phyloP scores from a whole-genome alignment of 345 rosid genomes.

The sweet orange (Citrus sinensis) region DVS_A1.0 CM039167.1:27711001-27711500 shows the following conservation, averaged over 20 bases:
- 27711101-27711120: constrained; percentile 43
- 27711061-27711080: constrained; percentile 28
- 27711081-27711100: constrained; percentile 45
- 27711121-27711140: constrained; percentile 36
- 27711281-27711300: too few relatives aligned
- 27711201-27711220: constrained; percentile 31
- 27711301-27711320: too few relatives aligned
- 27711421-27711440: too few relatives aligned
- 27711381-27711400: too few relatives aligned
- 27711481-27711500: too few relatives aligned
- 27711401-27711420: too few relatives aligned
- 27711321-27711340: too few relatives aligned
- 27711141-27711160: constrained; percentile 43
- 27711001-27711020: constrained; percentile 30
- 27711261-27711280: constrained; percentile 35
- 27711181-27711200: constrained; percentile 29
- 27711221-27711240: constrained; percentile 37
- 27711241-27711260: constrained; percentile 29
- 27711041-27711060: constrained; percentile 24
- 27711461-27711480: too few relatives aligned
- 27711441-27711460: too few relatives aligned
- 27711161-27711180: constrained; percentile 37
- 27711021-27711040: constrained; percentile 34
- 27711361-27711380: too few relatives aligned
- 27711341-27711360: too few relatives aligned